phyloP scores from a whole-genome alignment of 208 protist genomes.

The Leptomonas pyrrhocoris region DNA sequence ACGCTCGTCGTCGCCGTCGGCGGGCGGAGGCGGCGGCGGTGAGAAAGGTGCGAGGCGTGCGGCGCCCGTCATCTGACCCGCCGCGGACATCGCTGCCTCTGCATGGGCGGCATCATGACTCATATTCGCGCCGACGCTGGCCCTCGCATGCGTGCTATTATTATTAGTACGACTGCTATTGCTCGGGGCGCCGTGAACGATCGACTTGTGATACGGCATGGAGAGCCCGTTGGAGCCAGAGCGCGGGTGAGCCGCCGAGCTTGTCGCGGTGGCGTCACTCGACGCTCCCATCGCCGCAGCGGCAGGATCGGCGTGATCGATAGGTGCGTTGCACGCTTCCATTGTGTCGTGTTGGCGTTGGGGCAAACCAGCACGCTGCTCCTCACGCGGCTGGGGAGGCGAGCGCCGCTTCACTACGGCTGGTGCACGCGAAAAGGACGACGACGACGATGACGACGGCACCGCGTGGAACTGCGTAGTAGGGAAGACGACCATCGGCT shows the following conservation, averaged over 20 bases:
- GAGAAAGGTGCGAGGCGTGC: background rate
- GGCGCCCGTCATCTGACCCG: background rate
- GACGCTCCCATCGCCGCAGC: background rate
- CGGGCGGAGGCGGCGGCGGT: background rate
- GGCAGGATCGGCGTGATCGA: constrained; percentile 3
- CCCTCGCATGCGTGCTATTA: background rate
- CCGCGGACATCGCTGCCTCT: background rate
- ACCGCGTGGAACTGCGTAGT: constrained; percentile 5
- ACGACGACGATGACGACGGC: background rate
- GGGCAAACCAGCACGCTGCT: background rate
- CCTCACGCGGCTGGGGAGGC: background rate
- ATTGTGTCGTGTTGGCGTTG: background rate
- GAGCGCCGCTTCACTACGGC: constrained; percentile 2
- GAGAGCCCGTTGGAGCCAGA: constrained; percentile 15
- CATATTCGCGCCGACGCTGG: background rate
- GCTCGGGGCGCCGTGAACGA: background rate
- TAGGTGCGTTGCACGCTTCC: background rate
- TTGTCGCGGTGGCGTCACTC: background rate
- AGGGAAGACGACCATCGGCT: background rate
- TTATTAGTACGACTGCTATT: background rate
- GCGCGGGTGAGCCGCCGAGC: constrained; percentile 11
- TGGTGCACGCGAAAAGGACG: constrained; percentile 1
- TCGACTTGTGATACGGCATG: constrained; percentile 5
- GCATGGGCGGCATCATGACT: background rate
- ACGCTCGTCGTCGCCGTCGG: background rate